Evolutionary conservation across 169 alveolate genomes (phyloP).

Genomic region (Eimeria acervulina): DNA sequence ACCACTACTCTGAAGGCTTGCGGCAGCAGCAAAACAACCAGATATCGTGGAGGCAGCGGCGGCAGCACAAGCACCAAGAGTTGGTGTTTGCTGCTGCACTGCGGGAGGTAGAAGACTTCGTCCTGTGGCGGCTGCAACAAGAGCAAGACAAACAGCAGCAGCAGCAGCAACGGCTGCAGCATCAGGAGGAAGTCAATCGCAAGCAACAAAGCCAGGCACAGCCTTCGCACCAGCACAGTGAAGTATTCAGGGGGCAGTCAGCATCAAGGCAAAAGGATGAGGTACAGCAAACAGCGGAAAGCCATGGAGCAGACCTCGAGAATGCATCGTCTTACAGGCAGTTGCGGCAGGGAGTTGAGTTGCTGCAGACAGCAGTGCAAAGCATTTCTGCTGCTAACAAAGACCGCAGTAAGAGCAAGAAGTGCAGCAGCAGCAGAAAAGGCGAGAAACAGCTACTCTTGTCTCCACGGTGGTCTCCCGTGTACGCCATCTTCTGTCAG

Average conservation of each 20-base stretch:
- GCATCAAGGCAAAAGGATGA: background rate
- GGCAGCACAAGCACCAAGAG: conserved; percentile 63
- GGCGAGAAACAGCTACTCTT: background rate
- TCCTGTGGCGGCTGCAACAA: conserved; percentile 13
- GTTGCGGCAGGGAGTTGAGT: conserved; percentile 1
- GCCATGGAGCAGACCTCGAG: background rate
- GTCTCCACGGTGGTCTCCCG: conserved; percentile 6
- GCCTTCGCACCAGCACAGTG: background rate
- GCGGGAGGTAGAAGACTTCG: conserved; percentile 28
- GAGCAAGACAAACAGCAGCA: background rate
- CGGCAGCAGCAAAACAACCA: conserved; percentile 1
- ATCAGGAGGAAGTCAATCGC: background rate
- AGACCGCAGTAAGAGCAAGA: background rate
- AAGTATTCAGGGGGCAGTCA: background rate
- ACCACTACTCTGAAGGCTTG: background rate
- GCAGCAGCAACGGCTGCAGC: background rate
- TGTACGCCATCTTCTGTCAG: conserved; percentile 20
- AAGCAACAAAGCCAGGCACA: background rate
- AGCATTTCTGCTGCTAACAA: background rate
- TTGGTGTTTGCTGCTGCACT: conserved; percentile 47
- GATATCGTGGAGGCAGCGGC: conserved; percentile 59
- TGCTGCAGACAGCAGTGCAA: conserved; percentile 36
- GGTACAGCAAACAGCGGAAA: background rate
- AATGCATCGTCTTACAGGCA: background rate
- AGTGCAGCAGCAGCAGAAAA: conserved; percentile 11